A percentile compares a stretch with the other conserved stretches of the same genome.
phyloP scores from a whole-genome alignment of 208 protist species.

The Wallacemonas sp. region DNA sequence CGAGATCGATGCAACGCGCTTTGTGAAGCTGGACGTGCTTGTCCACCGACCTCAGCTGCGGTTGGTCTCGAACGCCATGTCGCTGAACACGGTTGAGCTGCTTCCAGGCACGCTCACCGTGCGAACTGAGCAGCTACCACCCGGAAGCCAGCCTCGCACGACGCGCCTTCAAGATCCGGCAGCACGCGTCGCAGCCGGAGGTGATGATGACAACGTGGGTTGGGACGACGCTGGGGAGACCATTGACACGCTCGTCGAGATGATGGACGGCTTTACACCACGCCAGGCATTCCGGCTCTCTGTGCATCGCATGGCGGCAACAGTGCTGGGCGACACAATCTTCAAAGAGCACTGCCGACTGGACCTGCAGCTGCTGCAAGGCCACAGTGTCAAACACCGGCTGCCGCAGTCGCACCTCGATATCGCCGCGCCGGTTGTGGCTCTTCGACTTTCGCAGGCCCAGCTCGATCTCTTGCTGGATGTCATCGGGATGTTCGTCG shows the following conservation, averaged over 20 bases:
- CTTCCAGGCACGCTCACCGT: conserved; percentile 60
- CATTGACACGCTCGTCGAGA: background rate
- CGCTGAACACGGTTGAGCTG: conserved; percentile 40
- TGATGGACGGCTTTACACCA: background rate
- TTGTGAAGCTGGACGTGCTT: conserved; percentile 65
- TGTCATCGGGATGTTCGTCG: conserved; percentile 50
- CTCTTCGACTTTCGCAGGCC: conserved; percentile 18
- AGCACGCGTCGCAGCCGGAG: background rate
- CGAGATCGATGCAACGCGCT: conserved; percentile 23
- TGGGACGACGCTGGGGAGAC: conserved; percentile 1
- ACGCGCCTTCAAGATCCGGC: background rate
- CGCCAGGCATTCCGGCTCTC: conserved; percentile 6
- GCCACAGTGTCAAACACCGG: background rate
- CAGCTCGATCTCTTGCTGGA: conserved; percentile 69
- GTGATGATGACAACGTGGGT: background rate
- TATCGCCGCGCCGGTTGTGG: conserved; percentile 17
- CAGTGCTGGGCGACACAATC: background rate
- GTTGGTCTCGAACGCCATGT: conserved; percentile 39
- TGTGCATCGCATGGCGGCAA: conserved; percentile 1
- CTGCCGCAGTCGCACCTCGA: conserved; percentile 8
- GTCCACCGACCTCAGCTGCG: conserved; percentile 55
- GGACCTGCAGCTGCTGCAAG: conserved; percentile 1
- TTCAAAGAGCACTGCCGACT: conserved; percentile 3
- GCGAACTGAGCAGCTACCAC: conserved; percentile 34
- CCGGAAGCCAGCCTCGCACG: background rate